A percentile compares a stretch with the other conserved stretches of the same genome.
Conservation (phyloP, 495 filamentous ascomycete species). For the Neurospora sp. region DNA sequence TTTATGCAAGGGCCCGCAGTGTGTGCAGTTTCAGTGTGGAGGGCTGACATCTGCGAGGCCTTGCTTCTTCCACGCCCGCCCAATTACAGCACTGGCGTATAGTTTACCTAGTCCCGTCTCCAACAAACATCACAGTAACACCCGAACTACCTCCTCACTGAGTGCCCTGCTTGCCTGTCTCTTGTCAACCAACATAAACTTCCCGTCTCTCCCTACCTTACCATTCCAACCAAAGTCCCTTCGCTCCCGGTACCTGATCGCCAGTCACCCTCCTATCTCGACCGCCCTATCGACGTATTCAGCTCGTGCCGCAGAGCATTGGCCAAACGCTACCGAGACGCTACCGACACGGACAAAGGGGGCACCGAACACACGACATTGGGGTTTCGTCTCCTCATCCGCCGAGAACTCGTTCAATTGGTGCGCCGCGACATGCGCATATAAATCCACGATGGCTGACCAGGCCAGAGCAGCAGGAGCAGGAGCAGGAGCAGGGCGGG, state of each 20-base stretch:
- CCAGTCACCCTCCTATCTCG: not conserved
- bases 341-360: not conserved
- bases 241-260: not conserved
- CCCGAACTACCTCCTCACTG: not conserved
- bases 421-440: constrained; percentile 20
- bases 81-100: not conserved
- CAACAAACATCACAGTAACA: not conserved
- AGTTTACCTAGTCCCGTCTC: not conserved
- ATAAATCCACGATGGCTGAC: constrained; percentile 28
- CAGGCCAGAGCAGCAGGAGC: constrained; percentile 20
- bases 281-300: not conserved
- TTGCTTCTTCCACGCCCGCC: not conserved
- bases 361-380: not conserved
- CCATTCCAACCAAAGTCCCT: not conserved
- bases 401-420: constrained; percentile 1
- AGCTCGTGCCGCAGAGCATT: not conserved
- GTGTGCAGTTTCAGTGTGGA: not conserved
- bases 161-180: not conserved
- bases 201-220: not conserved
- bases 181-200: not conserved
- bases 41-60: not conserved
- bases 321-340: not conserved
- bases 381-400: not conserved
- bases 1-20: constrained; percentile 3
- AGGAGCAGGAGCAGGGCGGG: constrained; percentile 5